These are phyloP conservation scores for Clathrospora elynae DNA, from an alignment of 2,329 filamentous ascomycete species.

Conservation along the genomic window DNA sequence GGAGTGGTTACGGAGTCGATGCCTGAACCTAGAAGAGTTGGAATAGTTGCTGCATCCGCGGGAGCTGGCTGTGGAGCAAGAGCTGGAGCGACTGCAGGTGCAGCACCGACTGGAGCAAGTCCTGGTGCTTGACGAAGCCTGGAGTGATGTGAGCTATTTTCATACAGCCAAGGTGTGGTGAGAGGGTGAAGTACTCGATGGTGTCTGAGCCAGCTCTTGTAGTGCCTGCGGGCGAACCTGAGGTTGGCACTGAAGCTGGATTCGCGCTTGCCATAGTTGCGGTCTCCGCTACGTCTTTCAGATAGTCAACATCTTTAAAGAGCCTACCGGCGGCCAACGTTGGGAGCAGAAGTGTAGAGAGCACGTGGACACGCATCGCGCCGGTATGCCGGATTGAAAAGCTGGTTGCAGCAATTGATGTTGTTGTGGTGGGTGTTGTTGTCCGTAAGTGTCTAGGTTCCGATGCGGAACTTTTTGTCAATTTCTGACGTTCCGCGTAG, in stretches of 20 bases:
- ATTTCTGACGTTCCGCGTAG: no score
- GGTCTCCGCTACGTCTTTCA: slow-evolving; percentile 1
- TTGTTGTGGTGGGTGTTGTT: neutral
- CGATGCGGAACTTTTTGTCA: no score
- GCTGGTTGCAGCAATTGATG: neutral
- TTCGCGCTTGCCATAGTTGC: slow-evolving; percentile 6
- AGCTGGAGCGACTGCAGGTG: slow-evolving; percentile 2
- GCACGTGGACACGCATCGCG: slow-evolving; percentile 3
- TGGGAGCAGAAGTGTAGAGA: slow-evolving; percentile 1
- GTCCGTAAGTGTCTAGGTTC: no score
- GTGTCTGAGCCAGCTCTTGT: neutral
- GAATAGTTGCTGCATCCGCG: neutral
- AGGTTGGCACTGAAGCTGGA: slow-evolving; percentile 8
- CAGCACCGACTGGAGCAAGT: slow-evolving; percentile 1
- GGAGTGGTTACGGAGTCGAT: slow-evolving; percentile 8
- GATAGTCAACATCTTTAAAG: neutral
- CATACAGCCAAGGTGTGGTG: neutral
- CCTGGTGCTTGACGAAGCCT: slow-evolving; percentile 24
- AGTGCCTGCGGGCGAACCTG: slow-evolving; percentile 2
- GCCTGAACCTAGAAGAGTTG: slow-evolving; percentile 5
- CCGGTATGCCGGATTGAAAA: no score
- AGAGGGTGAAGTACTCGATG: slow-evolving; percentile 3
- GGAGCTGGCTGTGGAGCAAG: slow-evolving; percentile 4
- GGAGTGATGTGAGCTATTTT: slow-evolving; percentile 1
- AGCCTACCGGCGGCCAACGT: slow-evolving; percentile 1